phyloP scores from a whole-genome alignment of 345 rosid genomes.

The Sisymbrium irio region DNA sequence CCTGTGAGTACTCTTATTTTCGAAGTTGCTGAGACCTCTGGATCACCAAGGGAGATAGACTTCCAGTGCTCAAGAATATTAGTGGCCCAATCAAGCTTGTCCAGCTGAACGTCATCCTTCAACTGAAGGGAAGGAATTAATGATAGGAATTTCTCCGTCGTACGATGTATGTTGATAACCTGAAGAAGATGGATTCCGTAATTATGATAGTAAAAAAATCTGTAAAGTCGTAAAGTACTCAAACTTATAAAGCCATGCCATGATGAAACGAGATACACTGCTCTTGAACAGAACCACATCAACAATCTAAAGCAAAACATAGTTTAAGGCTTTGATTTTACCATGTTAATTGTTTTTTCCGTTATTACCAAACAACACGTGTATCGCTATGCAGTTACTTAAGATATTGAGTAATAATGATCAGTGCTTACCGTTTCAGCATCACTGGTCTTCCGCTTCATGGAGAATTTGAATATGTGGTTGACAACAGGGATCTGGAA shows the following conservation, averaged over 20 bases:
- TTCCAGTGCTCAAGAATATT: constrained; percentile 47
- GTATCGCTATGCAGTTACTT: not conserved
- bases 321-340: constrained; percentile 4
- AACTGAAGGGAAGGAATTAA: constrained; percentile 62
- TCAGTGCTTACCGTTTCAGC: constrained; percentile 62
- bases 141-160: constrained; percentile 50
- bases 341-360: too few relatives aligned
- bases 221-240: not conserved
- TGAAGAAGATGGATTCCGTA: constrained; percentile 31
- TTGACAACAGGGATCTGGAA: constrained; percentile 66
- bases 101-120: constrained; percentile 35
- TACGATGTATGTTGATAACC: constrained; percentile 68
- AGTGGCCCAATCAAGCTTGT: constrained; percentile 46
- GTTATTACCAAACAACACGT: too few relatives aligned
- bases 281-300: not conserved
- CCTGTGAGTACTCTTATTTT: constrained; percentile 70
- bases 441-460: constrained; percentile 78
- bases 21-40: constrained; percentile 40
- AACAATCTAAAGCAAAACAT: constrained; percentile 3
- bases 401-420: not conserved
- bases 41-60: constrained; percentile 31
- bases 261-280: constrained; percentile 21
- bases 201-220: not conserved
- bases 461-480: constrained; percentile 68
- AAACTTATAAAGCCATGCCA: constrained; percentile 7